Evolutionary conservation across 164 flowering plant species (phyloP).

Genomic region (Cinnamomum micranthum): DNA sequence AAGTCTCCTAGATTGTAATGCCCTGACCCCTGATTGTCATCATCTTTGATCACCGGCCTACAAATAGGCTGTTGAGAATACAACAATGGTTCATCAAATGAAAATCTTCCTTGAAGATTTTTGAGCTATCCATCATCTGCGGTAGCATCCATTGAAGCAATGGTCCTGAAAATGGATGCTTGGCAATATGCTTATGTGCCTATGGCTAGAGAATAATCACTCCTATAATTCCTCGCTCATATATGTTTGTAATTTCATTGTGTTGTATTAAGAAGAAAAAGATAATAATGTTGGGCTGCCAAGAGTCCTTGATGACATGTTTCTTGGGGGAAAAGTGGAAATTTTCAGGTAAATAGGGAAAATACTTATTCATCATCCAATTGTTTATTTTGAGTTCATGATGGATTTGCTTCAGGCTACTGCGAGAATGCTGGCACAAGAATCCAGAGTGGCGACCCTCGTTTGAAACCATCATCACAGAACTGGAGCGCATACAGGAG

Average conservation of each 20-base stretch:
- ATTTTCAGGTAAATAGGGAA: background rate
- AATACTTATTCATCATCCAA: background rate
- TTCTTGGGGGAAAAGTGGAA: no score
- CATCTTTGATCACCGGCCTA: no score
- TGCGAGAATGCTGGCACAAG: conserved; percentile 55
- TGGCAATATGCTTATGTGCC: background rate
- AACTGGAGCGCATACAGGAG: conserved; percentile 40
- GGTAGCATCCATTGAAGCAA: background rate
- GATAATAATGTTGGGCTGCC: no score
- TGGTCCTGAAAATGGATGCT: background rate
- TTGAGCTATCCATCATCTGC: background rate
- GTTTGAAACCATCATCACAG: conserved; percentile 41
- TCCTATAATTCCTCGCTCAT: background rate
- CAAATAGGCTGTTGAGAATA: no score
- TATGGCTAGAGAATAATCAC: background rate
- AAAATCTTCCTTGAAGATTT: background rate
- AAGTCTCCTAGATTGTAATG: no score
- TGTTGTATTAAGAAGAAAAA: no score
- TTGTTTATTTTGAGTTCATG: background rate
- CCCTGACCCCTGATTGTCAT: no score
- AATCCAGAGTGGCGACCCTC: conserved; percentile 46
- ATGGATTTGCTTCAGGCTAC: conserved; percentile 26
- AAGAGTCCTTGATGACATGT: no score
- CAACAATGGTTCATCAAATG: no score
- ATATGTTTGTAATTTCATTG: background rate